Base-by-base conservation (phyloP, 1,284 basidiomycete genomes). In the Trichosporon faecale region DNA sequence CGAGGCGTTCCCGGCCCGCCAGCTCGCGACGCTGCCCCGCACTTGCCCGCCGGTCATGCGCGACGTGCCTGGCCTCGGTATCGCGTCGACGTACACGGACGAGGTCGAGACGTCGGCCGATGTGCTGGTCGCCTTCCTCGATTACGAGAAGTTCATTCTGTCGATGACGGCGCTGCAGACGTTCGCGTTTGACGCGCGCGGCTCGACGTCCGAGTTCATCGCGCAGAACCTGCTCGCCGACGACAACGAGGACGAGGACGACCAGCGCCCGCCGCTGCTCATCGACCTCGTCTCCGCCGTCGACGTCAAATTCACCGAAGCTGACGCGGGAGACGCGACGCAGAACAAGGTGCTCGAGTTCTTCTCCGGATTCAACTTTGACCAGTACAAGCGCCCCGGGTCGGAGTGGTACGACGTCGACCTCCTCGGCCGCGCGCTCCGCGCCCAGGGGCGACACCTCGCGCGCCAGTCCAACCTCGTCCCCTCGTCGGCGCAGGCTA, bases 141-240 rank as follows among this genome's bases (percentile, higher is more conserved):
- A 91, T 46, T 86, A 93, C 66, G 90, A 93, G 57, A 91, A 93
- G 1, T 92, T 90, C 84, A 88, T 98, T 27, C 88, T 98, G 69
- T 91, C 96, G 72, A 88, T 93, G 27, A 90, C 91, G 7, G 93
- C 95, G 0, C 86, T 99, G 29, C 97, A 99, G 79, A 85, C 98
- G 14, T 95, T 96, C 74, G 88, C 93, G 18, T 87, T 96, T 67
- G 91, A 92, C 4, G 90, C 88, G 75, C 91, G 90, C 75, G 90
- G 89, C 0, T 91, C 91, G 75, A 88, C 89, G 0, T 89, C 91
- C 0, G 85, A 88, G 2, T 89, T 90, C 66, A 85, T 95, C 12
- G 83, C 95, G 6, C 87, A 90, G 29, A 88, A 92, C 21, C 84
- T 94, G 9, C 93, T 94, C 74, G 89, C 77, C 18, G 76, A 73